A percentile compares a stretch with the other conserved stretches of the same genome.
These are phyloP conservation scores for Linum trigynum DNA, from an alignment of 345 rosid genomes.

Conservation along the genomic window DNA sequence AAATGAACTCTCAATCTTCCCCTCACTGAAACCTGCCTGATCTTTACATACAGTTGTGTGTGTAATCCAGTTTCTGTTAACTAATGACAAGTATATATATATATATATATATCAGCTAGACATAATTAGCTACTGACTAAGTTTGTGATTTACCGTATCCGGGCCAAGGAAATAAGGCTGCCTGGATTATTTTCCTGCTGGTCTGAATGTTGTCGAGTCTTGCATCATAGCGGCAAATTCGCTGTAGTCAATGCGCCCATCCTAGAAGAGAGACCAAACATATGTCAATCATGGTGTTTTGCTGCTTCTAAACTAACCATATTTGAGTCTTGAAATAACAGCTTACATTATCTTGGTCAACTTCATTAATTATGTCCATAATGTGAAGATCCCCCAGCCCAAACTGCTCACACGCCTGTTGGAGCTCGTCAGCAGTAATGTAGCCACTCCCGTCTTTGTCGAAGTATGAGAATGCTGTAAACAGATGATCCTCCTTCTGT, in stretches of 20 bases:
- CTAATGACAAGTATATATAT: slow-evolving; percentile 5
- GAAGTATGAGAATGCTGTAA: not conserved
- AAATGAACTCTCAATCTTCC: slow-evolving; percentile 11
- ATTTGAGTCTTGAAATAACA: not conserved
- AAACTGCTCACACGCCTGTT: not conserved
- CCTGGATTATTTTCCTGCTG: not conserved
- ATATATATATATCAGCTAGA: not conserved
- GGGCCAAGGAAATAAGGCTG: not conserved
- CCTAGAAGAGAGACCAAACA: not conserved
- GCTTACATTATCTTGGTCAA: not conserved
- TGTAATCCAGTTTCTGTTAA: slow-evolving; percentile 9
- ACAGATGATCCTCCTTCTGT: not conserved
- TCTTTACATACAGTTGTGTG: slow-evolving; percentile 17
- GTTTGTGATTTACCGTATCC: slow-evolving; percentile 1
- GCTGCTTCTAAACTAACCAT: too few relatives aligned
- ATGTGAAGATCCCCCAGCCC: not conserved
- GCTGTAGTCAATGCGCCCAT: slow-evolving; percentile 13
- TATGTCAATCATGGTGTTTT: not conserved
- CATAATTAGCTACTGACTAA: not conserved
- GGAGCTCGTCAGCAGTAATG: not conserved
- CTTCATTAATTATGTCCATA: not conserved
- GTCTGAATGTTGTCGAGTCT: slow-evolving; percentile 2
- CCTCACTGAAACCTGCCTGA: slow-evolving; percentile 17
- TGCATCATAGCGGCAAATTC: slow-evolving; percentile 14
- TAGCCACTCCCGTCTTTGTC: slow-evolving; percentile 1